Evolutionary conservation across 2,329 filamentous ascomycete species (phyloP), one percentile per base, ranked within the genome.

Genomic region (Aspergillus pseudoglaucus): DNA sequence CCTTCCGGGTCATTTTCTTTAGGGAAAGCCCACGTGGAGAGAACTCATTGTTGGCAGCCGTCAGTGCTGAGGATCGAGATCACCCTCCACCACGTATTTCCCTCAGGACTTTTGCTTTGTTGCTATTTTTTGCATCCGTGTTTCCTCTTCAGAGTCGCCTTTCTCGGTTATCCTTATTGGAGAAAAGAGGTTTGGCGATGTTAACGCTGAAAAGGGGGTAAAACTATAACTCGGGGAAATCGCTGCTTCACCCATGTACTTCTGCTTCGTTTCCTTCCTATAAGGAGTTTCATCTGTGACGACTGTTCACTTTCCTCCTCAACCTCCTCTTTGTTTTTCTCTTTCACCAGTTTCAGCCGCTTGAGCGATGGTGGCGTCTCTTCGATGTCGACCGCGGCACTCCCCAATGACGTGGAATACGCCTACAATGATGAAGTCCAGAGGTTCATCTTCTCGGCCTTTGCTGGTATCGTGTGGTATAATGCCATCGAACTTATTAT

Each of bases 401-500:
- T 49, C 37, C 38, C 38, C 17, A 22, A 44, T 20, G 8, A 48
- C 39, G 35, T 44, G 23, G 25, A 35, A 3, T 27, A 47, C 27
- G n/a, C 37, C 7, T 14, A 25, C 6, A 46, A 25, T 8, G 32
- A 39, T 15, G 8, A 37, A 23, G n/a, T 50, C 6, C 47, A 52
- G 32, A 47, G 45, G 1, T 47, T 53, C 4, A 25, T 61, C 12
- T 55, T 60, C 22, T 47, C 55, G 2, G 51, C 55, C 7, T 57
- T 61, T 40, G 47, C 53, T 2, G 53, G 51, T 1, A 37, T 60
- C 30, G 55, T 57, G 17, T 57, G 53, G 52, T 60, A 60, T 41
- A 60, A 60, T 46, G 45, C 55, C 15, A 52, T 61, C 38, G 59
- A 61, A 18, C 50, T 61, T 2, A 44, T 59, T 12, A 52, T 74